phyloP scores from a whole-genome alignment of 1,284 basidiomycete genomes.

The Schizopora paradoxa region DNA sequence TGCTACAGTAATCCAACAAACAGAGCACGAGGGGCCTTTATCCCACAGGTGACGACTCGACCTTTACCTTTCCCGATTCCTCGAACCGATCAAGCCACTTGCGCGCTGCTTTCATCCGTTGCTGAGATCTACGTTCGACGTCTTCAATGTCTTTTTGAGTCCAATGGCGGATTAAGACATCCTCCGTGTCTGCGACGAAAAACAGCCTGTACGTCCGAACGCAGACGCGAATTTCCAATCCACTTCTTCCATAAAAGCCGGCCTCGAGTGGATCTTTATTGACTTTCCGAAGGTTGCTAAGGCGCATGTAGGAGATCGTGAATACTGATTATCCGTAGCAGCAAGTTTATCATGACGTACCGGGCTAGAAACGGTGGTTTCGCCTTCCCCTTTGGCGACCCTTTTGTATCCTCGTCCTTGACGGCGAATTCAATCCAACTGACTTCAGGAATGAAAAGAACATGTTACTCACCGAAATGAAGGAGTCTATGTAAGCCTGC shows the following conservation, averaged over 20 bases:
- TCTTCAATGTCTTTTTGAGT: conserved; percentile 33
- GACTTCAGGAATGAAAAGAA: neutral
- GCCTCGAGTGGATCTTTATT: conserved; percentile 23
- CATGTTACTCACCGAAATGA: conserved; percentile 59
- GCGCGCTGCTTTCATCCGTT: conserved; percentile 22
- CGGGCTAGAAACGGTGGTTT: conserved; percentile 72
- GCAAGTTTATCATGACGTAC: conserved; percentile 34
- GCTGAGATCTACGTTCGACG: conserved; percentile 21
- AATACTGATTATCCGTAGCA: conserved; percentile 37
- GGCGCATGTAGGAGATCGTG: no score
- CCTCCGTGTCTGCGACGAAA: conserved; percentile 71
- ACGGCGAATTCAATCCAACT: neutral
- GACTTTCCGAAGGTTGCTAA: conserved; percentile 24
- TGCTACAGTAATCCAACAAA: no score
- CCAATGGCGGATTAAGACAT: conserved; percentile 44
- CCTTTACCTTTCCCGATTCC: no score
- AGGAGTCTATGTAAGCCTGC: conserved; percentile 89
- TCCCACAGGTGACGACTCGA: no score
- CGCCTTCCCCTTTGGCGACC: conserved; percentile 45
- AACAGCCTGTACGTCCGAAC: conserved; percentile 83
- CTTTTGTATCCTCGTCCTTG: conserved; percentile 49
- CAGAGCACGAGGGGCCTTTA: no score
- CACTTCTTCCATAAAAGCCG: conserved; percentile 45
- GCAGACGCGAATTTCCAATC: conserved; percentile 80
- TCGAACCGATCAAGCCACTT: conserved; percentile 30